These are phyloP conservation scores for Hyphodiscus sp. DNA, from an alignment of 2,329 filamentous ascomycete genomes.

Conservation along the genomic window DNA sequence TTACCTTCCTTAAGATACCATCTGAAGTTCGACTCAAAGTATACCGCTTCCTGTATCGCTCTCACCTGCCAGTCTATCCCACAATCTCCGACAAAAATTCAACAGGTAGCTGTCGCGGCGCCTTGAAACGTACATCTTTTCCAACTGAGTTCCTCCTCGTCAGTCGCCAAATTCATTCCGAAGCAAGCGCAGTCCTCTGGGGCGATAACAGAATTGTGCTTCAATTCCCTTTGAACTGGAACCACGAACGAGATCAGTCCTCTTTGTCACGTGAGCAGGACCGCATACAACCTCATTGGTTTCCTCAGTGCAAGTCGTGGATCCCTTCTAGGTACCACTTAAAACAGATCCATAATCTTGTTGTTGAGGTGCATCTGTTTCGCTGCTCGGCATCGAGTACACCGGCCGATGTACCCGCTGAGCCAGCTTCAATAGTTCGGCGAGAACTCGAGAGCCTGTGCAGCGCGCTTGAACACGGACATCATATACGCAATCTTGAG, in stretches of 20 bases:
- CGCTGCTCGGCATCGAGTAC: neutral
- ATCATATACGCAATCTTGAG: neutral
- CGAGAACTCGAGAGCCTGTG: neutral
- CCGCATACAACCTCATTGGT: neutral
- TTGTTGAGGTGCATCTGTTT: neutral
- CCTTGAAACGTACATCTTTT: neutral
- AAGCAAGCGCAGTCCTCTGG: neutral
- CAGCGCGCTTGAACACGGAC: neutral
- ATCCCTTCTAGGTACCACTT: neutral
- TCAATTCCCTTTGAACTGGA: neutral
- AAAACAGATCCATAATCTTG: neutral
- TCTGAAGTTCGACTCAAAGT: too few relatives aligned
- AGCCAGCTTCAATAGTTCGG: neutral
- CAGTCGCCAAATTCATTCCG: neutral
- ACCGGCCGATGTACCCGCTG: neutral
- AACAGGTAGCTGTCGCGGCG: too few relatives aligned
- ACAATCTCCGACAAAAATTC: too few relatives aligned
- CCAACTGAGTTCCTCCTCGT: neutral
- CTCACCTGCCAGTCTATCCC: too few relatives aligned
- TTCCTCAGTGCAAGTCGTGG: neutral
- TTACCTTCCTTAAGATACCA: too few relatives aligned
- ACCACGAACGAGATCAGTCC: neutral
- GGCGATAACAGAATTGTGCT: neutral
- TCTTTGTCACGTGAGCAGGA: neutral
- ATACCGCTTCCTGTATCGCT: too few relatives aligned